Evolutionary conservation across 495 filamentous ascomycete species (phyloP), one percentile per base, ranked within the genome.

Genomic region (Penicillium pulvis): DNA sequence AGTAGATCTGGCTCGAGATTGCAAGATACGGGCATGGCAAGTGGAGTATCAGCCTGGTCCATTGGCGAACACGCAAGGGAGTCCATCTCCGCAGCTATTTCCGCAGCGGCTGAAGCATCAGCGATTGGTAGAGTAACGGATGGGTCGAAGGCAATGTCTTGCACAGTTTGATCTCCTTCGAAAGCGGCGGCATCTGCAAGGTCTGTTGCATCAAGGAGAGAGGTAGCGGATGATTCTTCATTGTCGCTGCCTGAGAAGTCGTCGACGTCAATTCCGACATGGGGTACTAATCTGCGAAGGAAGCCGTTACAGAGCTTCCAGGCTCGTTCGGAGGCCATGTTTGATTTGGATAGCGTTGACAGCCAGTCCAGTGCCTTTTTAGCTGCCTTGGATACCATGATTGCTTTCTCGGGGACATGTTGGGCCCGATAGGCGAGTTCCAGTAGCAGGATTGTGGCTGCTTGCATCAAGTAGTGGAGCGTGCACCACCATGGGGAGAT

Each of bases 401-500:
- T 71, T 0, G 74, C 73, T 55, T 83, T 79, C 41, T 81, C 73
- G 2, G 82, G 81, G n/a, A 81, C 79, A 64, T 85, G 82, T 57
- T 83, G 76, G 14, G 75, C 74, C 30, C 71, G 66, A 56, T 81
- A 83, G 17, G 81, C 70, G 43, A 85, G 77, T 53, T 88, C 86
- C 10, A 86, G 67, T 36, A 88, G 74, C 4, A 89, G 72, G 2
- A 88, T 76, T 0, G 78, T 79, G 0, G 80, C 74, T 16, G 85
- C 81, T 68, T 87, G 83, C 73, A 85, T 86, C 16, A 88, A 65
- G 45, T 84, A 84, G 65, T 88, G 86, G 1, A 88, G 66, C 6
- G 81, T 74, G 53, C 76, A 82, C 86, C 86, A 89, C 84, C 85
- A 89, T 20, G 83, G 82, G 3, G 77, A 74, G 23, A 77, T 75